phyloP scores from a whole-genome alignment of 192 early-diverging fungal genomes.

The Coemansia sp. region DNA sequence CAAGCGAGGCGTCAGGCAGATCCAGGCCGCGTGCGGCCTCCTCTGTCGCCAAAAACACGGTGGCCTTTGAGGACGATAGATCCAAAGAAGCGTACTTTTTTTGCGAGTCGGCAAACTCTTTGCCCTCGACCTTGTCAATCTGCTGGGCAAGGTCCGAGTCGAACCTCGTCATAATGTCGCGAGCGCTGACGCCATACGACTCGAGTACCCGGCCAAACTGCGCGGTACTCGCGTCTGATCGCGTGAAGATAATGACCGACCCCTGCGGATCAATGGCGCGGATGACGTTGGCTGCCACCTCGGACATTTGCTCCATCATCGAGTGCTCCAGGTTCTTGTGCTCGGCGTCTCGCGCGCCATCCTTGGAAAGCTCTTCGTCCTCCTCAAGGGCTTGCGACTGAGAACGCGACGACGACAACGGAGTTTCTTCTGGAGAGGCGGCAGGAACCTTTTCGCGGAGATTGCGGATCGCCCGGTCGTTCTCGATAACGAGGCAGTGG shows the following conservation, averaged over 20 bases:
- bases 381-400: not conserved
- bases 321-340: not conserved
- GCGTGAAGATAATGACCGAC: conserved; percentile 23
- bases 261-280: conserved; percentile 7
- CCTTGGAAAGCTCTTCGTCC: not conserved
- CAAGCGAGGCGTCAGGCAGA: conserved; percentile 71
- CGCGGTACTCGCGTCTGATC: conserved; percentile 21
- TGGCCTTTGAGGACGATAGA: not conserved
- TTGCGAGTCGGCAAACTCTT: not conserved
- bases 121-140: not conserved
- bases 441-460: conserved; percentile 17
- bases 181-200: conserved; percentile 17
- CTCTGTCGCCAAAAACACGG: conserved; percentile 67
- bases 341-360: no score
- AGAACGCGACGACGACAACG: not conserved
- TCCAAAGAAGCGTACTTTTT: not conserved
- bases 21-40: conserved; percentile 81
- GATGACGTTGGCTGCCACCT: conserved; percentile 35
- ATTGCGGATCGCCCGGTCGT: conserved; percentile 29
- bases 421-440: not conserved
- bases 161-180: conserved; percentile 27
- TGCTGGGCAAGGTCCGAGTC: not conserved
- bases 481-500: conserved; percentile 40
- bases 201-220: conserved; percentile 20
- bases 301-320: conserved; percentile 29